phyloP scores from a whole-genome alignment of 495 filamentous ascomycete genomes.

The Podospora bellae-mahoneyi region DNA sequence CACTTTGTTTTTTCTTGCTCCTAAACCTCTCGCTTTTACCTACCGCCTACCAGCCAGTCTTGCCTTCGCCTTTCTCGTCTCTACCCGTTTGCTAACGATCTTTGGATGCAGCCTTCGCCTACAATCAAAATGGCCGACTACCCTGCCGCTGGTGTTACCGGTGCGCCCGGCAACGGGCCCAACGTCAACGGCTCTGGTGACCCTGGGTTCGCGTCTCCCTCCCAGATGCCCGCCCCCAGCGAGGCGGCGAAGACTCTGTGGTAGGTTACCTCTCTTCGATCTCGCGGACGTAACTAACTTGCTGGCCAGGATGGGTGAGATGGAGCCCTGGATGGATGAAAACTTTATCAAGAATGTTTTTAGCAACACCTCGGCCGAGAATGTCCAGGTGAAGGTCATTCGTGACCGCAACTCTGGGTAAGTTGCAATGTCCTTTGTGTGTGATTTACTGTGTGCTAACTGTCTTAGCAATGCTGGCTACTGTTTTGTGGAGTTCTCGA shows the following conservation, averaged over 20 bases:
- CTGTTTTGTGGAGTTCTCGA: slow-evolving; percentile 94
- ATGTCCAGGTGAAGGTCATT: slow-evolving; percentile 99
- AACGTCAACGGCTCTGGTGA: slow-evolving; percentile 35
- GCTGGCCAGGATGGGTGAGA: slow-evolving; percentile 87
- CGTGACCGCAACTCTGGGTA: slow-evolving; percentile 99
- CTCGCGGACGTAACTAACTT: slow-evolving; percentile 6
- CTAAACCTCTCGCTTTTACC: slow-evolving; percentile 5
- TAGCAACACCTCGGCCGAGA: slow-evolving; percentile 78
- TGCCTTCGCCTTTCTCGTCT: slow-evolving; percentile 11
- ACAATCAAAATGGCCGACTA: slow-evolving; percentile 31
- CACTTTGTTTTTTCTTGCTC: slow-evolving; percentile 5
- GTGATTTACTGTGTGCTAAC: slow-evolving; percentile 5
- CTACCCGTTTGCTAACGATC: background rate
- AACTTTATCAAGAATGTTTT: slow-evolving; percentile 95
- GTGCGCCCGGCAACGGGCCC: slow-evolving; percentile 24
- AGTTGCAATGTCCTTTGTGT: slow-evolving; percentile 33
- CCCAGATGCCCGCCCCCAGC: slow-evolving; percentile 19
- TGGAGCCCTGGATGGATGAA: slow-evolving; percentile 99
- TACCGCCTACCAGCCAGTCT: background rate
- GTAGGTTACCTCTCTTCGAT: slow-evolving; percentile 28
- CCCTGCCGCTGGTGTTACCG: slow-evolving; percentile 21
- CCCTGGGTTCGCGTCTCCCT: slow-evolving; percentile 15
- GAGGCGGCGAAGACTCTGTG: slow-evolving; percentile 44
- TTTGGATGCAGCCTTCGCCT: background rate
- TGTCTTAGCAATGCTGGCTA: slow-evolving; percentile 85